Base-by-base conservation (phyloP, 2,329 filamentous ascomycete genomes). In the Ophiostoma tasmaniense region DNA sequence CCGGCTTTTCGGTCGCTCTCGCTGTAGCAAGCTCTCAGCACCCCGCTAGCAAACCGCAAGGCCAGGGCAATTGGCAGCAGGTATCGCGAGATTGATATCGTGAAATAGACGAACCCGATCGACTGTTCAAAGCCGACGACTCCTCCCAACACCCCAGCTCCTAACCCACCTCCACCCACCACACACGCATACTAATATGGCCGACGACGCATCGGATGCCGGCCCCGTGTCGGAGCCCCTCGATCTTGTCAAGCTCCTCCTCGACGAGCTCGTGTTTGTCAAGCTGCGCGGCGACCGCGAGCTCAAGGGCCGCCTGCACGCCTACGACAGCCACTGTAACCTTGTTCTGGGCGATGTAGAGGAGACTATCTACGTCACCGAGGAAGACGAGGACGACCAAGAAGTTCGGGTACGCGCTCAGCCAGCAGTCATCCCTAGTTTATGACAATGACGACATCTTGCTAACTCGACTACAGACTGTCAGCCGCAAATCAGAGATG, bases 301-400 rank as follows among this genome's bases (percentile, higher is more conserved):
- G 82, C 84, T 99, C 73, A 95, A 97, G 81, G 95, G 95, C 73
- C 89, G 94, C 76, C 85, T 99, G 76, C 95, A 99, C 80, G 95
- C 95, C 69, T 99, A 99, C 78, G 95, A 99, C 78, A 97, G 92
- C 76, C 95, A 99, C 79, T 99, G 96, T 85, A 99, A 99, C 77
- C 81, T 99, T 62, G 92, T 99, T 6, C 85, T 99, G 6, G 94
- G 95, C 68, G 95, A 99, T 73, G 95, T 98, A 4, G 93, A 97
- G 77, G 95, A 99, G 83, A 98, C 94, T 7, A 93, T 99, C 73
- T 99, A 97, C 77, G 84, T 94, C 42, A 89, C 96, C 4, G 93
- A 97, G 70, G 93, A 97, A 17, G 92, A 96, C 55, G 87, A 90
- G 20, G 90, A 92, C 28, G 89, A 90, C 14, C 67, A 71, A 28